These are phyloP conservation scores for Saccharomyces pastorianus DNA, from an alignment of 1,139 yeast species.

Conservation along the genomic window DNA sequence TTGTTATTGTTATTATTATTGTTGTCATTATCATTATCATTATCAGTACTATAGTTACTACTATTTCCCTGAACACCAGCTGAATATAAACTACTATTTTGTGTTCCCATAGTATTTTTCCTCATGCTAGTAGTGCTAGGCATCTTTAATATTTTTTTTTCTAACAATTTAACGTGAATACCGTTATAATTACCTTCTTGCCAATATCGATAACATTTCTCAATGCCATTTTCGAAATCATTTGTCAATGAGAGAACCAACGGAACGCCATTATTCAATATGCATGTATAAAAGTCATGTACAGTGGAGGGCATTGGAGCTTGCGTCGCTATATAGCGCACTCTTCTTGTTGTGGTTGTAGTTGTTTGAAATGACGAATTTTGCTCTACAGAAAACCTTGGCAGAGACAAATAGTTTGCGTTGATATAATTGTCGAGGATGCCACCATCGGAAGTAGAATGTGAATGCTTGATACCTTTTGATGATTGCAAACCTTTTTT, in stretches of 20 bases:
- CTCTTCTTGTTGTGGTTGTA: constrained; percentile 10
- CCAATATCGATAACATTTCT: constrained; percentile 55
- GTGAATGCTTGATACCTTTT: constrained; percentile 3
- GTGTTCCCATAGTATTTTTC: not conserved
- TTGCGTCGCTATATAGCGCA: constrained; percentile 70
- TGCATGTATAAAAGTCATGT: constrained; percentile 68
- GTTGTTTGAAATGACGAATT: constrained; percentile 7
- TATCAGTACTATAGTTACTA: not conserved
- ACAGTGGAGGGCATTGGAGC: constrained; percentile 70
- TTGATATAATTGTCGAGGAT: constrained; percentile 44
- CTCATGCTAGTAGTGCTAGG: not conserved
- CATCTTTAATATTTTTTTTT: constrained; percentile 8
- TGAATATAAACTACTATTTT: not conserved
- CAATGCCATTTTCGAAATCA: constrained; percentile 45
- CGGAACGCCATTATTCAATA: constrained; percentile 52
- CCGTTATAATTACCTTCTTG: constrained; percentile 29
- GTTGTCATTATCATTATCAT: not conserved
- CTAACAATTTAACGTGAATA: constrained; percentile 21
- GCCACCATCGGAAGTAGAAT: constrained; percentile 14
- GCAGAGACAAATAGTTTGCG: constrained; percentile 44
- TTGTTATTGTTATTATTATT: not conserved
- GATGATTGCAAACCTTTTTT: constrained; percentile 16
- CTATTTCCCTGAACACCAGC: not conserved
- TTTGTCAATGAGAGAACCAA: constrained; percentile 63
- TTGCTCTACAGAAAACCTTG: constrained; percentile 10